Evolutionary conservation across 257 asterid species (phyloP).

Genomic region (Solanum gandarillasii): DNA sequence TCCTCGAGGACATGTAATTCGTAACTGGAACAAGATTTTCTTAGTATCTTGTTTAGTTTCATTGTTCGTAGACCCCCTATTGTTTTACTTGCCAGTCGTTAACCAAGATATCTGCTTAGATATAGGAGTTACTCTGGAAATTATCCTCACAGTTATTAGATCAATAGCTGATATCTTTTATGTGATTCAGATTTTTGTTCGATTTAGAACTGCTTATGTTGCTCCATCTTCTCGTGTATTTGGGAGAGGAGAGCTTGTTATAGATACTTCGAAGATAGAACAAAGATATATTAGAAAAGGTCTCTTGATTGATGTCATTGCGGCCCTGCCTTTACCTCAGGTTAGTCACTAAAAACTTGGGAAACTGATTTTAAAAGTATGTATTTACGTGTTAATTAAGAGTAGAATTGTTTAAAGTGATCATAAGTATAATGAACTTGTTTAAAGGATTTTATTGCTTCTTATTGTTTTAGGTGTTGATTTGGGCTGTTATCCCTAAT

Average conservation of each 20-base stretch:
- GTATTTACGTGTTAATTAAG: neutral
- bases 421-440: neutral
- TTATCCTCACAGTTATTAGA: constrained; percentile 50
- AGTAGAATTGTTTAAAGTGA: neutral
- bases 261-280: constrained; percentile 60
- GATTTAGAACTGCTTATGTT: constrained; percentile 64
- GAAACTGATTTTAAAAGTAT: neutral
- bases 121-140: constrained; percentile 47
- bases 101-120: constrained; percentile 40
- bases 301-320: constrained; percentile 53
- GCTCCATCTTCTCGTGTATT: constrained; percentile 95
- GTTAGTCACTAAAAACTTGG: constrained; percentile 15
- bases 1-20: constrained; percentile 74
- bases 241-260: constrained; percentile 93
- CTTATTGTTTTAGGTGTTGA: constrained; percentile 37
- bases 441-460: neutral
- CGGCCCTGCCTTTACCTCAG: constrained; percentile 93
- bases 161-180: constrained; percentile 67
- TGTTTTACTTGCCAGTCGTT: constrained; percentile 71
- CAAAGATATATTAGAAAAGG: constrained; percentile 35
- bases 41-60: constrained; percentile 75
- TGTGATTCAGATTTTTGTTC: constrained; percentile 52
- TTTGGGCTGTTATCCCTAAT: constrained; percentile 61
- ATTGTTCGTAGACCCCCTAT: constrained; percentile 76
- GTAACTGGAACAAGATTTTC: constrained; percentile 79